These are phyloP conservation scores for Candida tropicalis DNA, from an alignment of 1,139 yeast genomes.

Conservation along the genomic window DNA sequence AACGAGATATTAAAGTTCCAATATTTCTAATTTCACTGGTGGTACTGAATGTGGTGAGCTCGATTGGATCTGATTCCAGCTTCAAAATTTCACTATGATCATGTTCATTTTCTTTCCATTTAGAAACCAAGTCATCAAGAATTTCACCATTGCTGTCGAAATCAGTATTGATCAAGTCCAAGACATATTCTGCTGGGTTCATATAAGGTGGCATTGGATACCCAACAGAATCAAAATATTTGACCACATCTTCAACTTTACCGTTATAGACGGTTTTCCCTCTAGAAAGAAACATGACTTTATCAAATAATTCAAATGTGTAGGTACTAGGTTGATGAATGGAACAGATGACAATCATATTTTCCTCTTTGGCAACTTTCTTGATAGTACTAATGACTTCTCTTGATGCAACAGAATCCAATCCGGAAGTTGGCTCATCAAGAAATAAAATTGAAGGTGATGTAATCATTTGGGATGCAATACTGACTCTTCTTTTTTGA, in stretches of 20 bases:
- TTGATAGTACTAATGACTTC: constrained; percentile 28
- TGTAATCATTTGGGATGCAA: constrained; percentile 29
- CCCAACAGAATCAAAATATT: constrained; percentile 22
- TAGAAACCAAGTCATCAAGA: constrained; percentile 11
- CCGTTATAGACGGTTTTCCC: constrained; percentile 27
- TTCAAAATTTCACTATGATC: not conserved
- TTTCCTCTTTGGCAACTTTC: constrained; percentile 25
- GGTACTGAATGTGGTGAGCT: not conserved
- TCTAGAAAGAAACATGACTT: constrained; percentile 28
- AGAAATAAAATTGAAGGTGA: constrained; percentile 31
- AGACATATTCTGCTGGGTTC: constrained; percentile 34
- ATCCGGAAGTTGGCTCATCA: constrained; percentile 44
- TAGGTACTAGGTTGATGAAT: constrained; percentile 42
- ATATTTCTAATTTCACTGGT: constrained; percentile 14
- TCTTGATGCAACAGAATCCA: constrained; percentile 34
- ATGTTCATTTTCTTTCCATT: constrained; percentile 8
- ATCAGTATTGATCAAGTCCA: constrained; percentile 38
- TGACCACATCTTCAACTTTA: constrained; percentile 14
- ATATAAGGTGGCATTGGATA: constrained; percentile 21
- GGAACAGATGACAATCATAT: constrained; percentile 35
- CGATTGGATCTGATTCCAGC: not conserved
- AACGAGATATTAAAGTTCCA: constrained; percentile 23
- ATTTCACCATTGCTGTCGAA: constrained; percentile 17
- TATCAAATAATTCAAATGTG: constrained; percentile 33
- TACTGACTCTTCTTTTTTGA: constrained; percentile 28